Percentiles rank a stretch among this genome's conserved stretches.
Evolutionary conservation across 2,329 filamentous ascomycete genomes (phyloP).

Genomic region (Endothia cerciana): DNA sequence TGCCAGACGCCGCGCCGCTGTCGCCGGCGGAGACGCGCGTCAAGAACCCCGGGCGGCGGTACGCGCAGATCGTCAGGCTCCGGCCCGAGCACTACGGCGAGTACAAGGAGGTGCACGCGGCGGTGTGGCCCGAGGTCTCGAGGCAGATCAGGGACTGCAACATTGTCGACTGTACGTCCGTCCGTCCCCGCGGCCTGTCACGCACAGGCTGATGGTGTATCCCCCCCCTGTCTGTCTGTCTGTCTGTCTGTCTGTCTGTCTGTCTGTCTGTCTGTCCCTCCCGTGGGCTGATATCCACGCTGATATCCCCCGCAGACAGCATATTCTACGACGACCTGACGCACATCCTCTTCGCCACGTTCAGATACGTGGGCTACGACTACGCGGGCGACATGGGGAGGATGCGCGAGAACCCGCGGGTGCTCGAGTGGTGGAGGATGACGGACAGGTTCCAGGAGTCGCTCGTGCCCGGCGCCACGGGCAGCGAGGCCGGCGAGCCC

Average conservation of each 20-base stretch:
- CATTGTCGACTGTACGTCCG: conserved; percentile 72
- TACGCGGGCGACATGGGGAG: conserved; percentile 75
- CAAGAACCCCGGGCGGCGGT: conserved; percentile 25
- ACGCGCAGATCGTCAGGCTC: conserved; percentile 72
- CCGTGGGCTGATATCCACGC: too few species aligned
- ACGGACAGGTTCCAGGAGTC: conserved; percentile 76
- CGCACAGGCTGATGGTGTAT: too few species aligned
- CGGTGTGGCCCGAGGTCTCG: conserved; percentile 78
- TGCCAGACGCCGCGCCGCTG: conserved; percentile 21
- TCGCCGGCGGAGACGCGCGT: conserved; percentile 23
- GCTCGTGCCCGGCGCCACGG: conserved; percentile 61
- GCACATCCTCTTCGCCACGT: conserved; percentile 71
- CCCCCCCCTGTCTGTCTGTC: neutral
- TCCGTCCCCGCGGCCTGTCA: too few species aligned
- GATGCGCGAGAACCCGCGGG: conserved; percentile 73
- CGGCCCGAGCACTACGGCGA: conserved; percentile 67
- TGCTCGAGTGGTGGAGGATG: conserved; percentile 80
- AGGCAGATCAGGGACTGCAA: conserved; percentile 76
- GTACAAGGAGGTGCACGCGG: conserved; percentile 75
- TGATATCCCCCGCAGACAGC: conserved; percentile 61
- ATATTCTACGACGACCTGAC: conserved; percentile 70
- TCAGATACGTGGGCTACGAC: conserved; percentile 78
- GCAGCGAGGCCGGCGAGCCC: conserved; percentile 62
- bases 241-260: neutral
- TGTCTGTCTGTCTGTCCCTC: too few species aligned